Conservation (phyloP, 192 early-diverging fungal genomes). For the Linnemannia hyalina region DNA sequence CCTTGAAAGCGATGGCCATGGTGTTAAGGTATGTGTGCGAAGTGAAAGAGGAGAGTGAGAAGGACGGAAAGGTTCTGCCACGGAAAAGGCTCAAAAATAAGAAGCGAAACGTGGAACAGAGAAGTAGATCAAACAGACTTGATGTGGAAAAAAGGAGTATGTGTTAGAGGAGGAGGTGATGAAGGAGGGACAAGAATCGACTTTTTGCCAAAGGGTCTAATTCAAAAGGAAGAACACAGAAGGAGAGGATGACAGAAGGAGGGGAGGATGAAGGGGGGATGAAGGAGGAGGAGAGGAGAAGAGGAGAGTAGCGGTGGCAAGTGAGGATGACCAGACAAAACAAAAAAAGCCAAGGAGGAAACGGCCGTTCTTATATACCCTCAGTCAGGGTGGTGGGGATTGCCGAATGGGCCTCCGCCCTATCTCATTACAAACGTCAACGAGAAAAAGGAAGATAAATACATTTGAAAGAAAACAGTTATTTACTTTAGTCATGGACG, state of each 20-base stretch:
- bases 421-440: background rate
- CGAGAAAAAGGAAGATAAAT: background rate
- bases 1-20: conserved; percentile 33
- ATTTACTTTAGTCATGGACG: conserved; percentile 4
- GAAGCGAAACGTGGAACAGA: background rate
- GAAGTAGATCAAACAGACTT: background rate
- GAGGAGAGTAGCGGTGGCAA: background rate
- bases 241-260: background rate
- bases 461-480: background rate
- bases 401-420: background rate
- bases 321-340: conserved; percentile 1
- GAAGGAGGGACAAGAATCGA: background rate
- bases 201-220: background rate
- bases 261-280: background rate
- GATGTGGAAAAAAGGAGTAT: background rate
- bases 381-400: background rate
- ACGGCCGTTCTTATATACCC: background rate
- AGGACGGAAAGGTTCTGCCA: background rate
- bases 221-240: background rate
- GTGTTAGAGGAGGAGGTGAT: background rate
- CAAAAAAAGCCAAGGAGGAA: background rate
- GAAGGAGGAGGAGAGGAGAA: background rate
- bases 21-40: background rate
- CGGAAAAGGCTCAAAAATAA: background rate
- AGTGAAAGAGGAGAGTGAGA: background rate